Base-by-base conservation (phyloP, 2,329 filamentous ascomycete genomes). In the Fusarium guadeloupense region DNA sequence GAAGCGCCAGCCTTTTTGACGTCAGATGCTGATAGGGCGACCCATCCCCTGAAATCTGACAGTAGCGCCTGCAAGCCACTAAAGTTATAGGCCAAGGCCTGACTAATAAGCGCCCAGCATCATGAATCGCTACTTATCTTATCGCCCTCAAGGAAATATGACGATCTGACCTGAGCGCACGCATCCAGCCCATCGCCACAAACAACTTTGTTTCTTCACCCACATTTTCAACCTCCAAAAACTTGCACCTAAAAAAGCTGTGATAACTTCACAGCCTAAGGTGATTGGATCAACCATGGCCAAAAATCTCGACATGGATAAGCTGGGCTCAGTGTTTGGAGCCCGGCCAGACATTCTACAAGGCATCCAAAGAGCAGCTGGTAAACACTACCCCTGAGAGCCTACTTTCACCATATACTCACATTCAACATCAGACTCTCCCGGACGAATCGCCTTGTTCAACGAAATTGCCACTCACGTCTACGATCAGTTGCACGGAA, bases 331-430 rank as follows among this genome's bases (percentile, higher is more conserved):
- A 51, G 79, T 86, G 62, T 87, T 88, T 69, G 74, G 81, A 52
- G 77, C 82, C 33, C 78, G 84, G 42, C 83, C 83, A 7, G 84
- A 88, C 61, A 82, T 88, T 54, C 67, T 87, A 16, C 71, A 80
- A 12, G 78, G 77, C 52, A 86, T 88, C 67, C 74, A 80, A 55
- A 73, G 77, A 62, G 81, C 81, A 55, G 83, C 84, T 21, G 83
- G 83, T 85, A 76, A 59, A 76, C 62, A 49, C 37, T 38, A 39
- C 64, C 67, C 67, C 67, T 69, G 53, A 64, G n/a, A 35, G 19
- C 6, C 21, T 30, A 41, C 23, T 16, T 40, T 49, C 17, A 21
- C 23, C 16, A 28, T 53, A 25, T 41, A 46, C 49, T 68, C 21
- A 68, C 34, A 35, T 17, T 43, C 21, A n/a, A 17, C 31, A 7